Percentiles rank a stretch among this genome's conserved stretches.
Evolutionary conservation across 1,284 basidiomycete species (phyloP).

Genomic region (Meripilus lineatus): DNA sequence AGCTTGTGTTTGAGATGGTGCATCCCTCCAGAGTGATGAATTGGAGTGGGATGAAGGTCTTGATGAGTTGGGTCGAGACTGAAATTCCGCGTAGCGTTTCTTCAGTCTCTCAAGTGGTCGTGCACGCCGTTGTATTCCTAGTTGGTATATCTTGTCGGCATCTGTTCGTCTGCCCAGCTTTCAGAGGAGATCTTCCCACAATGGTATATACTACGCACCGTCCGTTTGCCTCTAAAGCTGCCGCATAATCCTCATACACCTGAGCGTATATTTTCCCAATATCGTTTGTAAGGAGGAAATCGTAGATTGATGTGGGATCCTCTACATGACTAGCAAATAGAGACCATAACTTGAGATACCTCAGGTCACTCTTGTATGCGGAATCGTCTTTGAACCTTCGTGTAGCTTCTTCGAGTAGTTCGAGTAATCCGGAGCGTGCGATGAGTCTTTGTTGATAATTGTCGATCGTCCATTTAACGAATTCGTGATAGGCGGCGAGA

Average conservation of each 20-base stretch:
- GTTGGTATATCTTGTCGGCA: conserved; percentile 80
- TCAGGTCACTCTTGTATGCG: conserved; percentile 79
- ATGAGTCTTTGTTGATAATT: conserved; percentile 40
- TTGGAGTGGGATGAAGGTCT: conserved; percentile 20
- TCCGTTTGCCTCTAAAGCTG: conserved; percentile 19
- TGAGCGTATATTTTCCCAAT: conserved; percentile 80
- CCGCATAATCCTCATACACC: conserved; percentile 86
- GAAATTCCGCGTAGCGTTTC: conserved; percentile 79
- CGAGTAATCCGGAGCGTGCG: conserved; percentile 56
- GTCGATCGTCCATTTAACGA: conserved; percentile 67
- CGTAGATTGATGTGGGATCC: conserved; percentile 68
- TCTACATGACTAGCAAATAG: conserved; percentile 82
- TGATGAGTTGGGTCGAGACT: conserved; percentile 31
- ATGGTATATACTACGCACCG: conserved; percentile 17
- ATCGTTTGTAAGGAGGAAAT: conserved; percentile 81
- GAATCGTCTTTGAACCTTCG: conserved; percentile 76
- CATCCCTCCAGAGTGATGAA: conserved; percentile 21
- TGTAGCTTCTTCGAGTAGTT: conserved; percentile 73
- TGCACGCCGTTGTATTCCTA: conserved; percentile 80
- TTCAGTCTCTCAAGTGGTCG: conserved; percentile 85
- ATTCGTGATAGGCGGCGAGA: conserved; percentile 59
- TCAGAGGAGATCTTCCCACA: background rate
- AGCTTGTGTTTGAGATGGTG: conserved; percentile 30
- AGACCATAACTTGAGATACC: conserved; percentile 89
- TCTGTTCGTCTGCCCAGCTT: conserved; percentile 35